phyloP scores from a whole-genome alignment of 106 monocot species.

The Iris macrosiphon region DNA sequence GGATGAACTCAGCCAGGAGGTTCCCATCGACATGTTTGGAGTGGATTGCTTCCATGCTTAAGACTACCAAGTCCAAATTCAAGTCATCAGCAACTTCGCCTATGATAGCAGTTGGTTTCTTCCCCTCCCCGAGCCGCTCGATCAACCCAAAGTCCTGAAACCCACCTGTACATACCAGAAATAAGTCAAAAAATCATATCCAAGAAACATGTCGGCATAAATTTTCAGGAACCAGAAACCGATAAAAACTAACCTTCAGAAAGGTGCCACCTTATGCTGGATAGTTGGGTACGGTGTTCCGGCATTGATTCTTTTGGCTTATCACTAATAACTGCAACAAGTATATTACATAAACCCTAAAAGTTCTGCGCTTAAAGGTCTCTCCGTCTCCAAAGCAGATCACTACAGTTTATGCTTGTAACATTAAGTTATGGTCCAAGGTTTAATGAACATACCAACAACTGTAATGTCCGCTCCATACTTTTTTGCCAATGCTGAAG shows the following conservation, averaged over 20 bases:
- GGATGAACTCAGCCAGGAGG: conserved; percentile 83
- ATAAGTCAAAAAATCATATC: no score
- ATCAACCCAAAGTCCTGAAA: conserved; percentile 73
- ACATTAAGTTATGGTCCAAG: not conserved
- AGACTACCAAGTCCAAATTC: conserved; percentile 68
- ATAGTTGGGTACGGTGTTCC: conserved; percentile 63
- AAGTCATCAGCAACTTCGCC: conserved; percentile 84
- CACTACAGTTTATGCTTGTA: conserved; percentile 7
- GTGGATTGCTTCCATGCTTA: conserved; percentile 96
- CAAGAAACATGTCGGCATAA: no score
- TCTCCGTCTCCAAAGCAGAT: conserved; percentile 10
- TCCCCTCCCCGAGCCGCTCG: conserved; percentile 83
- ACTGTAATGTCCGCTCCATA: conserved; percentile 88
- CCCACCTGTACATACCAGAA: conserved; percentile 52
- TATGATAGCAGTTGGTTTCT: conserved; percentile 81
- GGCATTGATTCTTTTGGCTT: conserved; percentile 81
- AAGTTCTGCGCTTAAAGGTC: conserved; percentile 12
- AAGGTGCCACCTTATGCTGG: conserved; percentile 83
- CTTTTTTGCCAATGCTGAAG: conserved; percentile 70
- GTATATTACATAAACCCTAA: conserved; percentile 6
- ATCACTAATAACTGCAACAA: conserved; percentile 77
- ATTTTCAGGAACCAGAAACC: no score
- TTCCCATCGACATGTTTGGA: conserved; percentile 87
- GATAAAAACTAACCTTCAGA: conserved; percentile 61
- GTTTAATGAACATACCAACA: conserved; percentile 52